Evolutionary conservation across 306 rosid species (phyloP).

Genomic region (Dalbergia cochinchinensis): DNA sequence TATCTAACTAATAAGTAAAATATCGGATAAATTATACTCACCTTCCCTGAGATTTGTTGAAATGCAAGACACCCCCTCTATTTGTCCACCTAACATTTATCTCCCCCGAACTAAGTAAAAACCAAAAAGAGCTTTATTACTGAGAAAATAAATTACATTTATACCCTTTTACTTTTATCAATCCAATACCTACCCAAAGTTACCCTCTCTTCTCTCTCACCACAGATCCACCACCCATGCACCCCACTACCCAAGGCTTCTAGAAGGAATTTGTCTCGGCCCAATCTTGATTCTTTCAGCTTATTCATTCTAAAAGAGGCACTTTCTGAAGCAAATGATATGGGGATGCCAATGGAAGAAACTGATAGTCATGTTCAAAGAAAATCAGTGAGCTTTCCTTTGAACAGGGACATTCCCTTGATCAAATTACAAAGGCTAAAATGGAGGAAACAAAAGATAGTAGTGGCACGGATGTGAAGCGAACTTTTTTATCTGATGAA

Average conservation of each 20-base stretch:
- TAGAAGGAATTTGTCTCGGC: constrained; percentile 80
- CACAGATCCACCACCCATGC: too few relatives aligned
- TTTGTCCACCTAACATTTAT: too few relatives aligned
- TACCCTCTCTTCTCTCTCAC: too few relatives aligned
- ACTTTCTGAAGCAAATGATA: constrained; percentile 52
- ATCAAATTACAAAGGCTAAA: constrained; percentile 49
- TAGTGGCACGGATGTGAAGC: constrained; percentile 40
- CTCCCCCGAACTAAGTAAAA: too few relatives aligned
- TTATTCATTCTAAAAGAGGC: constrained; percentile 65
- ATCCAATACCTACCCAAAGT: too few relatives aligned
- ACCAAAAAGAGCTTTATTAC: too few relatives aligned
- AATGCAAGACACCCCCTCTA: too few relatives aligned
- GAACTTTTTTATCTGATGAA: constrained; percentile 39
- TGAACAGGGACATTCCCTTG: constrained; percentile 40
- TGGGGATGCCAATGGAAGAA: constrained; percentile 44
- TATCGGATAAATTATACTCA: too few relatives aligned
- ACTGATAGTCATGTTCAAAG: constrained; percentile 47
- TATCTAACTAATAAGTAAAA: too few relatives aligned
- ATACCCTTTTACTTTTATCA: too few relatives aligned
- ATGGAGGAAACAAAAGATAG: constrained; percentile 44
- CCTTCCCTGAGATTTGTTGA: too few relatives aligned
- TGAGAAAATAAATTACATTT: too few relatives aligned
- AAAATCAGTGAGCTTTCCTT: constrained; percentile 49
- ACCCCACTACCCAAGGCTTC: neutral
- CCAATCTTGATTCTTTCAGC: constrained; percentile 73